Evolutionary conservation across 805 yeast genomes (phyloP), one percentile per base, ranked within the genome.

Genomic region (Saturnispora sekii): DNA sequence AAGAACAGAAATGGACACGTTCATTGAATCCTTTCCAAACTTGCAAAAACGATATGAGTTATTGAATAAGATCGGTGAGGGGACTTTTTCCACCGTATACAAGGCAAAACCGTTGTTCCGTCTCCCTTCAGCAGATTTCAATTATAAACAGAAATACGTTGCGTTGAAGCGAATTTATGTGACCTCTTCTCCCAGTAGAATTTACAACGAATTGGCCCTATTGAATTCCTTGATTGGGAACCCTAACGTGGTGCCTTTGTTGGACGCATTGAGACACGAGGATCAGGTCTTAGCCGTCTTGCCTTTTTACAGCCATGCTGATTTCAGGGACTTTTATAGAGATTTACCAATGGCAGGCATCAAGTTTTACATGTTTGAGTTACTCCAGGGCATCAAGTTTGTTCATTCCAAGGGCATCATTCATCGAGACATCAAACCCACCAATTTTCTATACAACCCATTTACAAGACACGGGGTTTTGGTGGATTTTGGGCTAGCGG

Each of bases 391-490:
- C 0, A 72, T 89, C 21, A 76, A 74, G 48, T 93, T 82, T 64
- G 88, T 90, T 67, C 97, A 93, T 60, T 75, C 77, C 46, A 82
- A 79, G 53, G 96, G 96, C 0, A 85, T 90, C 10, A 84, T 93
- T 18, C 98, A 90, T 60, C 72, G 98, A 50, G 98, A 93, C 64
- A 67, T 93, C 55, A 90, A 90, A 62, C 98, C 98, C 0, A 97
- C 93, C 55, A 90, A 90, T 59, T 84, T 90, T 41, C 62, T 90
- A 52, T 74, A 79, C 61, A 78, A 83, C 64, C 79, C 83, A 3
- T 68, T 70, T 50, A 74, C 72, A 38, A 73, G 80, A 39, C 70
- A 74, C 43, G 97, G 97, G 6, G 90, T 86, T 1, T 64, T 88
- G 35, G 95, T 88, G 5, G 97, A 88, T 65, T 89, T 88, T 68